Conservation (phyloP, 2,329 filamentous ascomycete species). For the Rhynchosporium agropyri region DNA sequence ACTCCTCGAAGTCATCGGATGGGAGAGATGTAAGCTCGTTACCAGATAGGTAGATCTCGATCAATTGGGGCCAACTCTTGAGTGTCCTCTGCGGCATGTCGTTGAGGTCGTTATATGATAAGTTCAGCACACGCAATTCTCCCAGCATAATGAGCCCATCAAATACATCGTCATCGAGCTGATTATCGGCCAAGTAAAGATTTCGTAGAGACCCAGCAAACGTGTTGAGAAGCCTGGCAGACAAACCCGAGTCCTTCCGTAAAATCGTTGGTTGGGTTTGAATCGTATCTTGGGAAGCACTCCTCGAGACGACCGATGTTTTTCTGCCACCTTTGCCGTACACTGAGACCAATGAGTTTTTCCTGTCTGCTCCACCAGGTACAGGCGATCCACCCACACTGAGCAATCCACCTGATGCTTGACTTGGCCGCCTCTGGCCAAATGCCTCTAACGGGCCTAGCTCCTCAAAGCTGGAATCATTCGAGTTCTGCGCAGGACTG, state of each 20-base stretch:
- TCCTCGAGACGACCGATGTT: constrained; percentile 77
- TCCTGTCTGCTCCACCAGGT: constrained; percentile 62
- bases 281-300: constrained; percentile 52
- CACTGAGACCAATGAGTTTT: constrained; percentile 82
- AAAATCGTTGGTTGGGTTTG: constrained; percentile 49
- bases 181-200: constrained; percentile 89
- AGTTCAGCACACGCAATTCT: constrained; percentile 84
- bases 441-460: constrained; percentile 66
- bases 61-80: constrained; percentile 84
- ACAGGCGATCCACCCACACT: constrained; percentile 76
- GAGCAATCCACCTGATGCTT: constrained; percentile 75
- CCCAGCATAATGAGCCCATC: constrained; percentile 82
- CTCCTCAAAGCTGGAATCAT: constrained; percentile 77
- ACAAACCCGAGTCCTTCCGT: constrained; percentile 88
- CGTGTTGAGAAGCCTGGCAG: constrained; percentile 77
- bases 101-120: constrained; percentile 93
- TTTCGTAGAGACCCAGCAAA: constrained; percentile 86
- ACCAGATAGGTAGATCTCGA: constrained; percentile 91
- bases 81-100: constrained; percentile 90
- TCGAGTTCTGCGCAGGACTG: constrained; percentile 46
- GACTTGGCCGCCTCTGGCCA: constrained; percentile 75
- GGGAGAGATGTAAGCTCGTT: constrained; percentile 92
- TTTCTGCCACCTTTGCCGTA: constrained; percentile 81
- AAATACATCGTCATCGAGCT: constrained; percentile 92
- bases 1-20: constrained; percentile 90